Percentiles rank a stretch among this genome's conserved stretches.
phyloP scores from a whole-genome alignment of 2,329 filamentous ascomycete genomes.

The Bipolaris zeicola region DNA sequence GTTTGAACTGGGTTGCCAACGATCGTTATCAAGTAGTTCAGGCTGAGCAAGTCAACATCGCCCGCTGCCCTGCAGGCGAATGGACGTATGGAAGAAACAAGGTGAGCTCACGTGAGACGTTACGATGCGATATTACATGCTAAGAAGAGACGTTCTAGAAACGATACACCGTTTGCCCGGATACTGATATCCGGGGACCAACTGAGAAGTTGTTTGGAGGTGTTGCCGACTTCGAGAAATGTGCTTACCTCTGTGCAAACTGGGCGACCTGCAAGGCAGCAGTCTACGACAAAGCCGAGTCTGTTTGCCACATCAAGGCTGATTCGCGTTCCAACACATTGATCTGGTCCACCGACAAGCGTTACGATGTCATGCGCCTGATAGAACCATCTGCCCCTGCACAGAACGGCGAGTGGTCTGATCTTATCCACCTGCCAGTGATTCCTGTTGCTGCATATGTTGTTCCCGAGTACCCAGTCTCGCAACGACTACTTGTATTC shows the following conservation, averaged over 20 bases:
- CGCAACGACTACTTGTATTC: slow-evolving; percentile 31
- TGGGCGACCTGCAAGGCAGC: slow-evolving; percentile 27
- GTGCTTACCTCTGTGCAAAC: slow-evolving; percentile 30
- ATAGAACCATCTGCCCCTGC: slow-evolving; percentile 22
- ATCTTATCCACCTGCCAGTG: slow-evolving; percentile 33
- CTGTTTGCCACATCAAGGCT: slow-evolving; percentile 33
- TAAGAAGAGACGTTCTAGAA: slow-evolving; percentile 14
- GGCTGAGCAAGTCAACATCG: slow-evolving; percentile 32
- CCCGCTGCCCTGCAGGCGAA: slow-evolving; percentile 29
- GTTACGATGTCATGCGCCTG: slow-evolving; percentile 32
- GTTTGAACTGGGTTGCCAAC: slow-evolving; percentile 28
- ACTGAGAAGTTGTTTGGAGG: slow-evolving; percentile 22
- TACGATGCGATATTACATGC: not conserved
- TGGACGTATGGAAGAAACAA: slow-evolving; percentile 23
- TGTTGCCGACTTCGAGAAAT: slow-evolving; percentile 23
- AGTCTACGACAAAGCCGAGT: slow-evolving; percentile 25
- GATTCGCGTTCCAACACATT: slow-evolving; percentile 27
- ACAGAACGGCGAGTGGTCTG: slow-evolving; percentile 31
- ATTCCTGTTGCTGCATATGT: slow-evolving; percentile 39
- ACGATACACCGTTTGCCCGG: slow-evolving; percentile 30
- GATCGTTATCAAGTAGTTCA: slow-evolving; percentile 29
- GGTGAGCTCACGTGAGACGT: slow-evolving; percentile 13
- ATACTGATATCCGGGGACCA: slow-evolving; percentile 31
- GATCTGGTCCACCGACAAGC: slow-evolving; percentile 37
- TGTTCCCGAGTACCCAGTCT: slow-evolving; percentile 31